Conservation (phyloP, 164 flowering plant genomes). For the Euptelea pleiosperma region DNA sequence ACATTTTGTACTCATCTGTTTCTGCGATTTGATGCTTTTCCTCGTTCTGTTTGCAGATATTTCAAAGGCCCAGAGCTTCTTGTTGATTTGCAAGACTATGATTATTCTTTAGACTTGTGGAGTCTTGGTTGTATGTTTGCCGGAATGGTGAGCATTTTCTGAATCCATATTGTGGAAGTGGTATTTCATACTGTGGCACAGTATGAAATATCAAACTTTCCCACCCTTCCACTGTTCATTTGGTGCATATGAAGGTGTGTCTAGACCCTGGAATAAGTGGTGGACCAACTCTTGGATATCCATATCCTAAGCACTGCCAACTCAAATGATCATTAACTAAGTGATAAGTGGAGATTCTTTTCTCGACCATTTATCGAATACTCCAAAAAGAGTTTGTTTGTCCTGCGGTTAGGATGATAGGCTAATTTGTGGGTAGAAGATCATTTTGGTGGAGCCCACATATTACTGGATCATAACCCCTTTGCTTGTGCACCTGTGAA, state of each 20-base stretch:
- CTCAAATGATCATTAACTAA: background rate
- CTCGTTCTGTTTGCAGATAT: conserved; percentile 47
- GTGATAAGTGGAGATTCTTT: background rate
- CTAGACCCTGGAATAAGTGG: background rate
- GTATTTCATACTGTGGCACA: background rate
- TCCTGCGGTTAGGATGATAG: background rate
- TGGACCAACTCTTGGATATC: background rate
- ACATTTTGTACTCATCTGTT: background rate
- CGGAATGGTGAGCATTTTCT: conserved; percentile 72
- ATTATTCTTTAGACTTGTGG: conserved; percentile 96
- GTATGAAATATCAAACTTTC: background rate
- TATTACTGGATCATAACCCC: background rate
- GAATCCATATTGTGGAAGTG: background rate
- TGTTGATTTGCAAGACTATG: conserved; percentile 97
- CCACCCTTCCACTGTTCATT: background rate
- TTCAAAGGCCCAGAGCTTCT: conserved; percentile 96
- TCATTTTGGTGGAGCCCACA: background rate
- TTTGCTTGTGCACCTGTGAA: background rate
- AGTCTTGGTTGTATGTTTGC: conserved; percentile 99
- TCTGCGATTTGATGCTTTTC: background rate
- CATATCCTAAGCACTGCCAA: background rate
- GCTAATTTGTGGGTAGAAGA: background rate
- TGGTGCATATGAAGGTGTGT: background rate
- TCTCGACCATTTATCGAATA: background rate
- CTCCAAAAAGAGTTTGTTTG: background rate